Conservation (phyloP, 2,329 filamentous ascomycete species). For the Arthrobotrys musiformis region DNA sequence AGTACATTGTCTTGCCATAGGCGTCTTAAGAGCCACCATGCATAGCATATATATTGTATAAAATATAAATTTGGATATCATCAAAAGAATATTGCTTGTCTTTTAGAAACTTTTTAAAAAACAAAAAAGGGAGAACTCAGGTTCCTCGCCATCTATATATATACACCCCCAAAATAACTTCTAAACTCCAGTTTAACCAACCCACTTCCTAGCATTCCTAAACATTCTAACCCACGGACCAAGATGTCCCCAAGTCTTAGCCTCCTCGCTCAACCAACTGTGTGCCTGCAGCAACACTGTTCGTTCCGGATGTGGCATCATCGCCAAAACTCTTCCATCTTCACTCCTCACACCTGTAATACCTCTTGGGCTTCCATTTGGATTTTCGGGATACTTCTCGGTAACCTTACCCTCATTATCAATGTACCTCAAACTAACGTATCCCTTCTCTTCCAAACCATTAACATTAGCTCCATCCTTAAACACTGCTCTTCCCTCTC, state of each 20-base stretch:
- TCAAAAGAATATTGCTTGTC: slow-evolving; percentile 26
- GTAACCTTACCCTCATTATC: slow-evolving; percentile 82
- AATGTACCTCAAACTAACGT: slow-evolving; percentile 83
- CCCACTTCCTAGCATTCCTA: slow-evolving; percentile 87
- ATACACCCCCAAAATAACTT: neutral
- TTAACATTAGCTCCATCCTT: slow-evolving; percentile 64
- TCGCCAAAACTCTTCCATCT: slow-evolving; percentile 82
- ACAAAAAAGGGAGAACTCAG: neutral
- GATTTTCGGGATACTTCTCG: slow-evolving; percentile 87
- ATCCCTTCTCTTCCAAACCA: slow-evolving; percentile 70
- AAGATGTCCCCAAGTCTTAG: slow-evolving; percentile 78
- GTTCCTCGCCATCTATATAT: slow-evolving; percentile 12
- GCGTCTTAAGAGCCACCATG: neutral
- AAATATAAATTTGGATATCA: neutral
- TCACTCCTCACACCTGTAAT: slow-evolving; percentile 81
- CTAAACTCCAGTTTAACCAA: slow-evolving; percentile 67
- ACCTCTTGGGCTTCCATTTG: slow-evolving; percentile 83
- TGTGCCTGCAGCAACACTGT: slow-evolving; percentile 82
- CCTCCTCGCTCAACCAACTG: slow-evolving; percentile 76
- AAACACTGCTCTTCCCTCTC: slow-evolving; percentile 85
- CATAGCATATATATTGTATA: slow-evolving; percentile 8
- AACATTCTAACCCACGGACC: slow-evolving; percentile 89
- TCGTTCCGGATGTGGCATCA: slow-evolving; percentile 96
- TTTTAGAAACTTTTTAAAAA: slow-evolving; percentile 24
- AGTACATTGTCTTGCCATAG: slow-evolving; percentile 83